A percentile compares a stretch with the other conserved stretches of the same genome.
Conservation (phyloP, 2,329 filamentous ascomycete genomes). For the Pseudogymnoascus sp. region DNA sequence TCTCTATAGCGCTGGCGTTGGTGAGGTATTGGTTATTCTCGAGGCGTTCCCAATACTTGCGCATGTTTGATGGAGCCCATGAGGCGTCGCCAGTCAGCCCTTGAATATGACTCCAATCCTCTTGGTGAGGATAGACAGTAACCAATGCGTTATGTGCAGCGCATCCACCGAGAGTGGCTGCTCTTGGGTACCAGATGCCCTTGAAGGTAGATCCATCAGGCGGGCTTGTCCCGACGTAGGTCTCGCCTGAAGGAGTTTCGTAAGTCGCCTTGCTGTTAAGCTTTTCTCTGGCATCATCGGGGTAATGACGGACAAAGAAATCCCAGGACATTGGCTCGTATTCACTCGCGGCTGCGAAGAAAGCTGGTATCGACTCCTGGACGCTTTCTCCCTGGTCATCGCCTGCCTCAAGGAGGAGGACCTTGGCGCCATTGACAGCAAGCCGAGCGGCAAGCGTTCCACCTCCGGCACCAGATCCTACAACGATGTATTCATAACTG, state of each 20-base stretch:
- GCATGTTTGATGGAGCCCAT: constrained; percentile 36
- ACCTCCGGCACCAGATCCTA: constrained; percentile 45
- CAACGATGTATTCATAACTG: constrained; percentile 44
- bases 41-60: constrained; percentile 33
- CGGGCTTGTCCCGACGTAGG: constrained; percentile 23
- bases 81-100: constrained; percentile 35
- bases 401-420: constrained; percentile 45
- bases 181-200: constrained; percentile 33
- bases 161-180: constrained; percentile 32
- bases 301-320: constrained; percentile 46
- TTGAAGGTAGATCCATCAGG: constrained; percentile 27
- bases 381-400: constrained; percentile 37
- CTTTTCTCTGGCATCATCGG: constrained; percentile 35
- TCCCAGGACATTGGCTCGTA: constrained; percentile 42
- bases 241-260: constrained; percentile 13
- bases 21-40: constrained; percentile 38
- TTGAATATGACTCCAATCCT: constrained; percentile 36
- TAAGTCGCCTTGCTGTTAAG: constrained; percentile 38
- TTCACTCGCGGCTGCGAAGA: constrained; percentile 37
- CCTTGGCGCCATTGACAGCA: constrained; percentile 41
- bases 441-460: constrained; percentile 42
- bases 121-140: constrained; percentile 32
- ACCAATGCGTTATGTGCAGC: constrained; percentile 30
- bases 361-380: constrained; percentile 39
- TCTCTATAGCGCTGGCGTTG: constrained; percentile 23